These are phyloP conservation scores for Canariomyces notabilis DNA, from an alignment of 2,329 filamentous ascomycete species.

Conservation along the genomic window DNA sequence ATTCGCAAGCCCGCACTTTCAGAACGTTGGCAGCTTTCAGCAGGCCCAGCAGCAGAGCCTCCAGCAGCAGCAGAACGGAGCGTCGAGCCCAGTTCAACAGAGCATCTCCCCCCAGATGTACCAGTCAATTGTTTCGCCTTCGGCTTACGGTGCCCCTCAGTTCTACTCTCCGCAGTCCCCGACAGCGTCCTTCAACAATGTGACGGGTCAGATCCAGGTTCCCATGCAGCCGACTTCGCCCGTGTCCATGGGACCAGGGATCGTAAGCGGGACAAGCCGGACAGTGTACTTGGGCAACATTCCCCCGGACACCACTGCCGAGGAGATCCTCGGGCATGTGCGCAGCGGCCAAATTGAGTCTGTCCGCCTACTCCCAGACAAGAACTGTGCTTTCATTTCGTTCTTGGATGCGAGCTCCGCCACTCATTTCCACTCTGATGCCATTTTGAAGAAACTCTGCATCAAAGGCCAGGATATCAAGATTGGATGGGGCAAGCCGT, in stretches of 20 bases:
- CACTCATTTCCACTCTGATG: constrained; percentile 98
- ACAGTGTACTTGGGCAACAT: constrained; percentile 98
- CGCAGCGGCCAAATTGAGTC: constrained; percentile 98
- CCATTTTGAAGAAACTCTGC: constrained; percentile 98
- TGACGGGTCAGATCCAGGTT: constrained; percentile 54
- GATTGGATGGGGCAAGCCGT: constrained; percentile 98
- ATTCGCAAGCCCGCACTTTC: constrained; percentile 88
- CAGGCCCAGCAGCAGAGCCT: constrained; percentile 50
- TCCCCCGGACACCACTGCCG: constrained; percentile 91
- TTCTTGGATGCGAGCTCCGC: constrained; percentile 97
- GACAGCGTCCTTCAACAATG: constrained; percentile 61
- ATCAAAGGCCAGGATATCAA: constrained; percentile 99
- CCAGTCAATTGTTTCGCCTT: constrained; percentile 79
- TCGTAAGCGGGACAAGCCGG: constrained; percentile 85
- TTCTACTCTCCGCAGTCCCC: constrained; percentile 85
- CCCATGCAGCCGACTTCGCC: constrained; percentile 64
- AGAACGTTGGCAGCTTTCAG: constrained; percentile 74
- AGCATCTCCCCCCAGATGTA: constrained; percentile 79
- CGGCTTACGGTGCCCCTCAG: constrained; percentile 73
- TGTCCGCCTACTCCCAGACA: constrained; percentile 92
- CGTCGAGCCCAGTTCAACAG: constrained; percentile 71
- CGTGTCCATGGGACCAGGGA: constrained; percentile 69
- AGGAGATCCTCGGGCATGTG: constrained; percentile 94
- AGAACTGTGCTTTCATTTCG: constrained; percentile 99
- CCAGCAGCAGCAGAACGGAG: constrained; percentile 56